phyloP scores from a whole-genome alignment of 345 rosid genomes.

The Syzygium jambos region DNA sequence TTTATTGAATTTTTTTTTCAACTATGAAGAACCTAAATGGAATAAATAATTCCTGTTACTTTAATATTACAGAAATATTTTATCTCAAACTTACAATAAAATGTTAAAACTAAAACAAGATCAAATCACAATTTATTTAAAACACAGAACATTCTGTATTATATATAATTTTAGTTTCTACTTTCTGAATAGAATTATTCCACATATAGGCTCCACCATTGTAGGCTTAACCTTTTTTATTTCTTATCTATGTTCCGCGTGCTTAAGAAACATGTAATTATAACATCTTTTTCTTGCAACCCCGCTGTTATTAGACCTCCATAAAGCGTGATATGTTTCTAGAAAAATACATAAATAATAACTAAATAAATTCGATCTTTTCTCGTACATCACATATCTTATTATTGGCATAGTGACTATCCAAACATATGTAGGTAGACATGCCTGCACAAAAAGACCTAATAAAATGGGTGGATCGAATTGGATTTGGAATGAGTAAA shows the following conservation, averaged over 20 bases:
- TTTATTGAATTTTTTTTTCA: not conserved
- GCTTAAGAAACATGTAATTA: not conserved
- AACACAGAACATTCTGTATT: too few species aligned
- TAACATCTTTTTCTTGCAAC: rapidly evolving
- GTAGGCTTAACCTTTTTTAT: not conserved
- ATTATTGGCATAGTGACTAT: rapidly evolving
- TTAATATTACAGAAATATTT: not conserved
- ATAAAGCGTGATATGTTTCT: rapidly evolving
- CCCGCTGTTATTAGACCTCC: not conserved
- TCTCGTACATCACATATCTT: not conserved
- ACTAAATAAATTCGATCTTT: not conserved
- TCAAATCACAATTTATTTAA: not conserved
- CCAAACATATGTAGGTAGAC: not conserved
- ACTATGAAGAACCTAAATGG: not conserved
- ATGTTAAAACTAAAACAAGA: not conserved
- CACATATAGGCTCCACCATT: not conserved
- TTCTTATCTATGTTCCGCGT: not conserved
- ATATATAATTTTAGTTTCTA: too few species aligned
- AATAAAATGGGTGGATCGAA: not conserved
- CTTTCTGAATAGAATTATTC: not conserved
- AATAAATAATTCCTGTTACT: not conserved
- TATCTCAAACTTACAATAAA: not conserved
- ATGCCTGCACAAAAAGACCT: rapidly evolving
- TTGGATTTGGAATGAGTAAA: not conserved
- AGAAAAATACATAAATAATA: not conserved